Base-by-base conservation (phyloP, 805 yeast species). In the Blastobotrys chiropterorum region DNA sequence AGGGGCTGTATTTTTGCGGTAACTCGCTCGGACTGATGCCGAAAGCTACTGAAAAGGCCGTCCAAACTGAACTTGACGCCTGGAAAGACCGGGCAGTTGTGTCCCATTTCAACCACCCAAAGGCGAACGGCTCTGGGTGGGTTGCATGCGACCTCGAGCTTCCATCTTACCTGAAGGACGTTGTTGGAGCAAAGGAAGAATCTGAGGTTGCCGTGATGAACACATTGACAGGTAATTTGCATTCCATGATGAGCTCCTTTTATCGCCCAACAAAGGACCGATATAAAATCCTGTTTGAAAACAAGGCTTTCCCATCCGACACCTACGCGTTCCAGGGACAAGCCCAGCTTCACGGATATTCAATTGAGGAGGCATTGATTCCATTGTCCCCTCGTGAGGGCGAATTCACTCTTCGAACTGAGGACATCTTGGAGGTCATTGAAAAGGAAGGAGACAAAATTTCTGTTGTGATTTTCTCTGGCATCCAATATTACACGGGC, bases 11-110 rank as follows among this genome's bases (percentile, higher is more conserved):
- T 64, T 72, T 90, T 46, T 89, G 96, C 68, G 98, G 98, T 2
- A 92, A 90, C 71, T 88, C 96, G n/a, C 78, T 90, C 4, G 98
- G 98, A 0, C 70, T 90, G 53, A 86, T 89, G 90, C 97, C 98
- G 0, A 72, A 68, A 48, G 63, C 72, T 5, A 82, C 90, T 0
- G 71, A 78, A 34, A 56, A 58, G 4, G 85, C 86, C 14, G 71
- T 90, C 14, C 67, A 68, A 47, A 75, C 72, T 41, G 97, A 90
- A 66, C 70, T 90, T 47, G 78, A 81, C 57, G 95, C 94, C 0
- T 90, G 98, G 98, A 73, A 80, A 30, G 72, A 66, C 22, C 71
- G 90, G 34, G 98, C 83, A 2, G 98, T 90, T 5, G 90, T 86
- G 56, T 80, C 94, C 0, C 98, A 90, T 67, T 95, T 86, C 61